These are phyloP conservation scores for Avena eriantha DNA, from an alignment of 176 grass and related monocot species.

Conservation along the genomic window DNA sequence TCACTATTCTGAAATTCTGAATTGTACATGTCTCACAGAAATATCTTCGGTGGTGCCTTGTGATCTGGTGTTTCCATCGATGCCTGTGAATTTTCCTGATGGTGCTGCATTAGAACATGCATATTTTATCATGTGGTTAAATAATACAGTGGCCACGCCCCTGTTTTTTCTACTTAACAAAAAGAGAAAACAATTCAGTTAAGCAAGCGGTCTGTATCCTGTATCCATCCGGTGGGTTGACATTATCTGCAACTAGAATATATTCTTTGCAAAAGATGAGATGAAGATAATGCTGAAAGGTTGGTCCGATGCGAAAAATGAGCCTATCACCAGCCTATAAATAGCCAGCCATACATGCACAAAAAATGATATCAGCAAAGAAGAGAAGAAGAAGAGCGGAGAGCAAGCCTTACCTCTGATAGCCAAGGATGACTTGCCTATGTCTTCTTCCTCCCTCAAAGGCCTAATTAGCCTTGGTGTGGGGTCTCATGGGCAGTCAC, in stretches of 20 bases:
- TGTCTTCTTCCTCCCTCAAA: neutral
- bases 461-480: slow-evolving; percentile 13
- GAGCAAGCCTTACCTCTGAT: slow-evolving; percentile 42
- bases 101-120: too few relatives aligned
- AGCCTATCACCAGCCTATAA: slow-evolving; percentile 22
- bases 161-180: too few relatives aligned
- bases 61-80: too few relatives aligned
- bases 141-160: too few relatives aligned
- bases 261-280: neutral
- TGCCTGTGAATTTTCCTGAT: too few relatives aligned
- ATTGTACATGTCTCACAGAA: neutral
- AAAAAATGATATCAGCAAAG: neutral
- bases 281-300: neutral
- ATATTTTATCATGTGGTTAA: too few relatives aligned
- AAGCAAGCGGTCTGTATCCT: neutral
- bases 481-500: slow-evolving; percentile 48
- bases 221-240: neutral
- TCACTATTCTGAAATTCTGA: neutral
- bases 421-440: slow-evolving; percentile 64
- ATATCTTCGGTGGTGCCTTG: too few relatives aligned
- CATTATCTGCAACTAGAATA: neutral
- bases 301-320: neutral
- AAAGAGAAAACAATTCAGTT: neutral
- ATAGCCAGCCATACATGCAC: neutral
- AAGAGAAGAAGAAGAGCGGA: neutral